phyloP scores from a whole-genome alignment of 768 basidiomycete genomes.

The Botryobasidium botryosum region DNA sequence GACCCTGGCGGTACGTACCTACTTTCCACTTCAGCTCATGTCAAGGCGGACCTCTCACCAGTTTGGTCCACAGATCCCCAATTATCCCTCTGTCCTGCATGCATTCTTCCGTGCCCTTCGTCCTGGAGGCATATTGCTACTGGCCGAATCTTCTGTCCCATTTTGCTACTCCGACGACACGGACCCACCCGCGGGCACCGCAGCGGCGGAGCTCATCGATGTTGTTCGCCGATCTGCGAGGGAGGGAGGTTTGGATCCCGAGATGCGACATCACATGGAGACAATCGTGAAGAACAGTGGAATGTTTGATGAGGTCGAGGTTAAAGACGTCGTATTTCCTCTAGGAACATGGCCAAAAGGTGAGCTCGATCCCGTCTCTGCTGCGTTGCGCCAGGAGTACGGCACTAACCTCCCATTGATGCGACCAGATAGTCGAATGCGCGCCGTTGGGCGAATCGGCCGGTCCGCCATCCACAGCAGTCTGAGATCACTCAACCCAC shows the following conservation, averaged over 20 bases:
- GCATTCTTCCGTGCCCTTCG: conserved; percentile 6
- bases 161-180: conserved; percentile 1
- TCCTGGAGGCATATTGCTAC: conserved; percentile 2
- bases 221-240: conserved; percentile 3
- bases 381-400: background rate
- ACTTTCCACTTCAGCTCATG: background rate
- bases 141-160: conserved; percentile 7
- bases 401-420: background rate
- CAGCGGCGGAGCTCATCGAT: conserved; percentile 5
- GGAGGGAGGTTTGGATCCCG: conserved; percentile 7
- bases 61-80: conserved; percentile 1
- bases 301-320: background rate
- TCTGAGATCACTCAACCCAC: conserved; percentile 5
- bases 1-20: conserved; percentile 5
- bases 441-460: conserved; percentile 3
- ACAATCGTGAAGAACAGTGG: conserved; percentile 6
- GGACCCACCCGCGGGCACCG: conserved; percentile 1
- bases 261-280: conserved; percentile 7
- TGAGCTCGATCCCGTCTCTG: background rate
- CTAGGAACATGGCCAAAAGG: conserved; percentile 8
- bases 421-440: conserved; percentile 4
- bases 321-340: conserved; percentile 7
- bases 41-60: background rate
- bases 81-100: conserved; percentile 1
- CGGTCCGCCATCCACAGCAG: conserved; percentile 8